Evolutionary conservation across 2,329 filamentous ascomycete genomes (phyloP), one percentile per base, ranked within the genome.

Genomic region (Epichloe festucae): DNA sequence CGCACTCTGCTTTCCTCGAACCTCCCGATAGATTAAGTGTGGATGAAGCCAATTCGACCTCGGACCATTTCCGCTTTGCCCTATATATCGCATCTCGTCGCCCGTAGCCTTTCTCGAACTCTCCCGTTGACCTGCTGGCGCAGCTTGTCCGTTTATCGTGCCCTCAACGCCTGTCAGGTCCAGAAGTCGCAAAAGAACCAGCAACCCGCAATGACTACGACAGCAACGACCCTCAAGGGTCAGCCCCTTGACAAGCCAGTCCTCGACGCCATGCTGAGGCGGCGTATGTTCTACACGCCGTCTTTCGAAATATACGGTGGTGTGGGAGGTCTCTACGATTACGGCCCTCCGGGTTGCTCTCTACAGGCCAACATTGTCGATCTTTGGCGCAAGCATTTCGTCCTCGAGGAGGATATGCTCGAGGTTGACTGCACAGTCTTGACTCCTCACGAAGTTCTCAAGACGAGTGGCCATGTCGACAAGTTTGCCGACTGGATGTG

Each of bases 401-500:
- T 95, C 56, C 66, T 94, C 53, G 85, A 90, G 73, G 89, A 95
- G 74, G 87, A 95, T 66, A 95, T 95, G 89, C 81, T 95, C 59
- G 89, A 95, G 73, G 82, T 95, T 58, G 90, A 95, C 73, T 95
- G 89, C 73, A 93, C 87, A 40, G 93, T 91, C 71, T 71, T 98
- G 64, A 98, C 93, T 41, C 93, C 93, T 36, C 82, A 93, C 63
- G 87, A 93, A 46, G 88, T 98, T 39, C 80, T 98, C 64, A 95
- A 97, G 78, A 95, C 91, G 50, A 87, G 82, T 67, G 93, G 93
- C 57, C 93, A 98, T 72, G 93, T 97, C 58, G 91, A 96, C 70
- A 95, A 95, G 71, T 97, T 97, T 65, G 87, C 89, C 70, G 91
- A 97, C 69, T 97, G 87, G 88, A 96, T 97, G 90, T 95, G 88